phyloP scores from a whole-genome alignment of 2,329 filamentous ascomycete species.

The Neonectria faginata region DNA sequence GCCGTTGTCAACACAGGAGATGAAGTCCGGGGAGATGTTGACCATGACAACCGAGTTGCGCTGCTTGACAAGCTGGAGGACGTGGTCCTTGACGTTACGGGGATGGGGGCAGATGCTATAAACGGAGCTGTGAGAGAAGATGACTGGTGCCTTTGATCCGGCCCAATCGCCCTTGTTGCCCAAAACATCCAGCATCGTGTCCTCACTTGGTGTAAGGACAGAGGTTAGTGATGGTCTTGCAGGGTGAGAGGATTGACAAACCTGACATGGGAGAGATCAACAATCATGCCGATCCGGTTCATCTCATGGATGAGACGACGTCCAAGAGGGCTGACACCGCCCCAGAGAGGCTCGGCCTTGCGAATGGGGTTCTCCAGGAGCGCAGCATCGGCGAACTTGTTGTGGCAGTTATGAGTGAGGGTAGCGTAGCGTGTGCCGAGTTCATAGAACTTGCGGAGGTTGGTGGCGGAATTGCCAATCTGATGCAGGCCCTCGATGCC shows the following conservation, averaged over 20 bases:
- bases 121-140: constrained; percentile 90
- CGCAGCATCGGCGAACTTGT: constrained; percentile 88
- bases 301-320: constrained; percentile 82
- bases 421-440: constrained; percentile 90
- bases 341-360: constrained; percentile 70
- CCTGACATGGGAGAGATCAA: constrained; percentile 82
- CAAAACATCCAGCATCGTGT: constrained; percentile 88
- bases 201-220: constrained; percentile 60
- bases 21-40: constrained; percentile 86
- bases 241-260: constrained; percentile 24
- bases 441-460: constrained; percentile 78
- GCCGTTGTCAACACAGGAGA: constrained; percentile 75
- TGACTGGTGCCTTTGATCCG: constrained; percentile 83
- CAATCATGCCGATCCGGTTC: constrained; percentile 95
- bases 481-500: constrained; percentile 92
- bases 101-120: constrained; percentile 86
- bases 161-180: constrained; percentile 72
- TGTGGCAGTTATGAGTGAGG: constrained; percentile 94
- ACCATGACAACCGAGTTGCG: constrained; percentile 87
- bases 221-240: constrained; percentile 10
- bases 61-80: constrained; percentile 80
- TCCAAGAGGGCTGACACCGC: constrained; percentile 79
- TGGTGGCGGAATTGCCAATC: constrained; percentile 85
- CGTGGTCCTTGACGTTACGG: constrained; percentile 88
- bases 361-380: constrained; percentile 66